Percentiles rank a stretch among this genome's conserved stretches.
Evolutionary conservation across 2,329 filamentous ascomycete species (phyloP).

Genomic region (Ceratocystis smalleyi): DNA sequence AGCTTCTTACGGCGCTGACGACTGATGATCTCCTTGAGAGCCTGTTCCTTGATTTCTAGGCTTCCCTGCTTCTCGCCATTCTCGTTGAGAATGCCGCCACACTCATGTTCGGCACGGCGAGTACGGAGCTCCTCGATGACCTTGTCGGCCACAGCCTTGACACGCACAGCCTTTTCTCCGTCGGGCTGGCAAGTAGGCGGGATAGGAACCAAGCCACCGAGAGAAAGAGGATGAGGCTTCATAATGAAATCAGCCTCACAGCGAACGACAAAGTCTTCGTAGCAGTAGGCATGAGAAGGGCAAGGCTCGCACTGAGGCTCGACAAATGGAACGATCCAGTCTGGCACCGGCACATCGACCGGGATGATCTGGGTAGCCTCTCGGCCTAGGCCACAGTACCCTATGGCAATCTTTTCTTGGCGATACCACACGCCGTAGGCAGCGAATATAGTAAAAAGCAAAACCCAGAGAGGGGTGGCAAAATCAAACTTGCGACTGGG

Average conservation of each 20-base stretch:
- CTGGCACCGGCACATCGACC: constrained; percentile 43
- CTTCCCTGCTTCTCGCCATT: constrained; percentile 43
- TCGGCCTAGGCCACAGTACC: constrained; percentile 78
- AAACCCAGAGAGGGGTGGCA: constrained; percentile 52
- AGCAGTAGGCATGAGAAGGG: constrained; percentile 81
- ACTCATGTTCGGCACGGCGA: constrained; percentile 78
- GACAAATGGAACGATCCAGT: constrained; percentile 52
- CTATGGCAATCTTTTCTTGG: constrained; percentile 89
- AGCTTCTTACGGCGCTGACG: constrained; percentile 68
- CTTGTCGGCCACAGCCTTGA: constrained; percentile 75
- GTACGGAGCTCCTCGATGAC: constrained; percentile 76
- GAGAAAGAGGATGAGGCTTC: constrained; percentile 65
- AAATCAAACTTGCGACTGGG: constrained; percentile 31
- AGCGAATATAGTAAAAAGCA: constrained; percentile 53
- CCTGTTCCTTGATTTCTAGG: constrained; percentile 48
- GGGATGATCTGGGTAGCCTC: constrained; percentile 38
- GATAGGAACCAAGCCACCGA: constrained; percentile 67
- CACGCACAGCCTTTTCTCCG: constrained; percentile 73
- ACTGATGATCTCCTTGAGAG: constrained; percentile 61
- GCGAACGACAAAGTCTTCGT: constrained; percentile 54
- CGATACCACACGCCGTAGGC: constrained; percentile 72
- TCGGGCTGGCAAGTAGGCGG: constrained; percentile 90
- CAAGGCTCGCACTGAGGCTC: constrained; percentile 79
- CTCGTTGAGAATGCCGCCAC: constrained; percentile 53
- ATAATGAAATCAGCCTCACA: constrained; percentile 83